Conservation (phyloP, 495 filamentous ascomycete species). For the Penicillium flavigenum region DNA sequence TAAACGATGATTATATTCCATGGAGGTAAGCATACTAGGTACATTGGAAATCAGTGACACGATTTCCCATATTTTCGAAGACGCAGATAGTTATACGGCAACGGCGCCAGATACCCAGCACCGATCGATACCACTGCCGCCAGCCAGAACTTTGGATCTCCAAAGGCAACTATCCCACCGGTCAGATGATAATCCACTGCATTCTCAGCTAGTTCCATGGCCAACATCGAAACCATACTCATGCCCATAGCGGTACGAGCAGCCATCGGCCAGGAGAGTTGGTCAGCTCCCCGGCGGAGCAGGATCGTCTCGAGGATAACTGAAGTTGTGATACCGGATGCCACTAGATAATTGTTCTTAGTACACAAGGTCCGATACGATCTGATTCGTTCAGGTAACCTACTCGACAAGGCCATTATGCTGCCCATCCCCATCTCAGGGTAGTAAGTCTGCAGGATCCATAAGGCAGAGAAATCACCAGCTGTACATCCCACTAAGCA, state of each 20-base stretch:
- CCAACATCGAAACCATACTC: conserved; percentile 50
- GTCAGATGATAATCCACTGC: conserved; percentile 49
- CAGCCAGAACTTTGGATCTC: conserved; percentile 36
- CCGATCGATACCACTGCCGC: conserved; percentile 37
- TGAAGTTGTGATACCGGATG: conserved; percentile 42
- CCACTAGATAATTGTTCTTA: conserved; percentile 32
- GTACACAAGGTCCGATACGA: neutral
- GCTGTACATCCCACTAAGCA: conserved; percentile 45
- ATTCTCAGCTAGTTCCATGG: conserved; percentile 49
- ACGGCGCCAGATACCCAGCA: conserved; percentile 45
- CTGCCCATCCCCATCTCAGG: conserved; percentile 38
- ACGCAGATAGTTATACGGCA: conserved; percentile 49
- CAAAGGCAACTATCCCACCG: conserved; percentile 37
- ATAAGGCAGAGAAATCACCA: conserved; percentile 45
- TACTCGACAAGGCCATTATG: conserved; percentile 44
- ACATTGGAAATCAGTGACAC: conserved; percentile 34
- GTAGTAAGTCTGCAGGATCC: conserved; percentile 37
- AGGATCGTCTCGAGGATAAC: conserved; percentile 46
- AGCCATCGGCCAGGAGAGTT: conserved; percentile 38
- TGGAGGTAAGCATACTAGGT: neutral
- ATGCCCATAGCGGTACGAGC: conserved; percentile 47
- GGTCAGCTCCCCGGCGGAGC: conserved; percentile 40
- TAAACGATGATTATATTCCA: neutral
- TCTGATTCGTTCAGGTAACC: neutral
- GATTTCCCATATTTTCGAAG: conserved; percentile 42